phyloP scores from a whole-genome alignment of 257 asterid species.

The Solanum pimpinellifolium region DNA sequence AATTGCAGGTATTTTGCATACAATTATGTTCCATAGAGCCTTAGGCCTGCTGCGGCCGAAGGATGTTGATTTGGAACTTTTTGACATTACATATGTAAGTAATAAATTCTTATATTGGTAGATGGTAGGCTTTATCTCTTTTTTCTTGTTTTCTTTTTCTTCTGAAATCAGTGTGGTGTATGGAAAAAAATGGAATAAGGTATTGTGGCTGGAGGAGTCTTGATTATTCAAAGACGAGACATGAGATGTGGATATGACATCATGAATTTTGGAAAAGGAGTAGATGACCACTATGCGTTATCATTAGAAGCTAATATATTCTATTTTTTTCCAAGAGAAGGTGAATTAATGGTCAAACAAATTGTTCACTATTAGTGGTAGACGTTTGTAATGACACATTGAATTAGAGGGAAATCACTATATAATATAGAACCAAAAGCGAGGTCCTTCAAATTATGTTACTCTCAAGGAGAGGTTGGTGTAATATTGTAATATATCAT shows the following conservation, averaged over 20 bases:
- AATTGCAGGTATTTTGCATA: conserved; percentile 84
- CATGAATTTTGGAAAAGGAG: background rate
- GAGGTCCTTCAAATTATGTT: background rate
- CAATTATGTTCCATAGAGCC: conserved; percentile 90
- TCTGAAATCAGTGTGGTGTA: background rate
- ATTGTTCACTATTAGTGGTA: background rate
- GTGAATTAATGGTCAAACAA: background rate
- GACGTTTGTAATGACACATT: background rate
- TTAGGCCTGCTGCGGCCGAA: conserved; percentile 95
- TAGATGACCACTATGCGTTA: background rate
- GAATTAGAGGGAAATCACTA: background rate
- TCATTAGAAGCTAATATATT: background rate
- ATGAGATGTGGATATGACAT: background rate
- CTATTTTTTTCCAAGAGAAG: background rate
- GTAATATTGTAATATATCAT: background rate
- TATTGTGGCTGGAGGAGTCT: background rate
- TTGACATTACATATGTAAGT: conserved; percentile 94
- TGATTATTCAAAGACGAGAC: background rate
- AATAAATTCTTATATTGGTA: background rate
- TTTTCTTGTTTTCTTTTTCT: background rate
- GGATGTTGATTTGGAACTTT: conserved; percentile 94
- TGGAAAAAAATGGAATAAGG: background rate
- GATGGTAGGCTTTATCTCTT: background rate
- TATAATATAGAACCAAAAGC: background rate
- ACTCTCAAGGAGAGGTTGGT: background rate